phyloP scores from a whole-genome alignment of 2,329 filamentous ascomycete genomes.

The Xylaria sp. region DNA sequence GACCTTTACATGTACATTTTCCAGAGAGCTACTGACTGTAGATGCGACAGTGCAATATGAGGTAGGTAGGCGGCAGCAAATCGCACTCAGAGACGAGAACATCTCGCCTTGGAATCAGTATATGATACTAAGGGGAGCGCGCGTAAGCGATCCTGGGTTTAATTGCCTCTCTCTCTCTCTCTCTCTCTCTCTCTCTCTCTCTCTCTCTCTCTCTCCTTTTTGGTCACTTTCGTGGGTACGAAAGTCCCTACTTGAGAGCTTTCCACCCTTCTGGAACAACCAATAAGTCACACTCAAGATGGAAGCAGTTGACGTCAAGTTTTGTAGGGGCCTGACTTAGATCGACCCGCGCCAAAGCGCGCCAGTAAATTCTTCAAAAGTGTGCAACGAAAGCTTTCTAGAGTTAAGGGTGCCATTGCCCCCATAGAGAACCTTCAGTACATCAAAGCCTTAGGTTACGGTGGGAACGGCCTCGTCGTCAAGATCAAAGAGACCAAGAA shows the following conservation, averaged over 20 bases:
- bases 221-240: not conserved
- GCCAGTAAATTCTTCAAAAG: not conserved
- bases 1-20: not conserved
- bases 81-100: not conserved
- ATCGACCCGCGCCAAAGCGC: not conserved
- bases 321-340: not conserved
- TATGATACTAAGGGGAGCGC: accelerated
- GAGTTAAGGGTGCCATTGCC: not conserved
- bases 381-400: not conserved
- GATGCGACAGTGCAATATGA: not conserved
- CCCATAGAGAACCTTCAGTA: not conserved
- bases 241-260: not conserved
- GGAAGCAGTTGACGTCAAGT: not conserved
- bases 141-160: not conserved
- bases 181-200: no score
- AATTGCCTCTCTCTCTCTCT: no score
- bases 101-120: not conserved
- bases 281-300: not conserved
- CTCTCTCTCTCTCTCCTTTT: no score
- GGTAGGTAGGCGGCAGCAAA: not conserved
- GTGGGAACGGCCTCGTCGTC: constrained; percentile 20
- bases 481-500: not conserved
- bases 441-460: constrained; percentile 2
- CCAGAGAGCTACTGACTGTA: not conserved
- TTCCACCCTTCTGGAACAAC: not conserved